Conservation (phyloP, 2,329 filamentous ascomycete species). For the Sporothrix inflata region DNA sequence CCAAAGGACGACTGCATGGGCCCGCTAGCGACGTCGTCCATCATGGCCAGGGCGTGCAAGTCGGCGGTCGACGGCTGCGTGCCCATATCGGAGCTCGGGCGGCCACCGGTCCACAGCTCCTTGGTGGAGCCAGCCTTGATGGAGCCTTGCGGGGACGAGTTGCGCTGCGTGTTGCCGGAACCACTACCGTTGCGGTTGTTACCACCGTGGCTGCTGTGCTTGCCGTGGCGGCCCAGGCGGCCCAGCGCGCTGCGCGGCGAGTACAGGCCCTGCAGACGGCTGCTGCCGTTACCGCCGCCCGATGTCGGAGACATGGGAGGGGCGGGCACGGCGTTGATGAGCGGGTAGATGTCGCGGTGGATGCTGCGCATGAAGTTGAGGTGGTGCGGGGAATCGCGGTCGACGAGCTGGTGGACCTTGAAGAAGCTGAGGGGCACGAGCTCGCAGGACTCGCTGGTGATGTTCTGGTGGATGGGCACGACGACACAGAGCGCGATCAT, state of each 20-base stretch:
- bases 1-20: conserved; percentile 25
- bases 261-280: conserved; percentile 14
- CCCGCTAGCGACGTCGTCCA: not conserved
- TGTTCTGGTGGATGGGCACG: conserved; percentile 52
- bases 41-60: conserved; percentile 12
- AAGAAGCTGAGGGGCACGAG: conserved; percentile 58
- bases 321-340: conserved; percentile 25
- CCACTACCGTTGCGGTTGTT: not conserved
- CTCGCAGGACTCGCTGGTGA: conserved; percentile 48
- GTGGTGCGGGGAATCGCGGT: conserved; percentile 29
- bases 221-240: conserved; percentile 16
- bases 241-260: not conserved
- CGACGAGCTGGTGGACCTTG: conserved; percentile 41
- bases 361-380: conserved; percentile 28
- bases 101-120: conserved; percentile 26
- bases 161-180: conserved; percentile 10
- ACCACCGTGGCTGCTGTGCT: not conserved
- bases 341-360: conserved; percentile 29
- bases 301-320: not conserved
- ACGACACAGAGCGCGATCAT: conserved; percentile 53
- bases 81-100: conserved; percentile 24
- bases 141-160: conserved; percentile 22
- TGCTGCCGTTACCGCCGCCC: not conserved
- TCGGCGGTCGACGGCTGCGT: conserved; percentile 1
- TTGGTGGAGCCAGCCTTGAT: conserved; percentile 28